Conservation (phyloP, 441 rosid species). For the Pelargonium exstipulatum region DNA sequence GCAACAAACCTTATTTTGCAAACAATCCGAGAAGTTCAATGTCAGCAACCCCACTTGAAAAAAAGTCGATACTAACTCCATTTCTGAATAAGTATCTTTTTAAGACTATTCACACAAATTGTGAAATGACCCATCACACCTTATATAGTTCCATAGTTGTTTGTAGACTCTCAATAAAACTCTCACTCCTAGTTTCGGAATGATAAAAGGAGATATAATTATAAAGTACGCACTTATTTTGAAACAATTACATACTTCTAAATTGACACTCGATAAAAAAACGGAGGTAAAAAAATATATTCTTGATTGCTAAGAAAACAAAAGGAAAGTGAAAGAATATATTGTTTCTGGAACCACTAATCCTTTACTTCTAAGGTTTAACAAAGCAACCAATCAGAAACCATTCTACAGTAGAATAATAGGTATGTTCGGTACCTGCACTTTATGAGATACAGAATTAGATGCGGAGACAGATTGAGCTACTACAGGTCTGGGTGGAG, state of each 20-base stretch:
- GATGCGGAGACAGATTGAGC: slow-evolving; percentile 33
- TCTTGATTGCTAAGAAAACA: neutral
- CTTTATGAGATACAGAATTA: slow-evolving; percentile 42
- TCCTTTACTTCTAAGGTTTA: no score
- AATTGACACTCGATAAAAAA: no score
- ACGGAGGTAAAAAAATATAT: neutral
- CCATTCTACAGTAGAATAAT: slow-evolving; percentile 10
- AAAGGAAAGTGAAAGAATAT: neutral
- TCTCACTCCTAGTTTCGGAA: no score
- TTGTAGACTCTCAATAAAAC: no score
- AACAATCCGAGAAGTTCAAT: neutral
- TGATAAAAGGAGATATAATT: no score
- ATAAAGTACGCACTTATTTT: no score
- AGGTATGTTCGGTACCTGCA: slow-evolving; percentile 33
- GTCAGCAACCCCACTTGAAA: neutral
- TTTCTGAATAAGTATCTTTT: no score
- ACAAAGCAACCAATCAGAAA: slow-evolving; percentile 22
- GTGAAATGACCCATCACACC: no score
- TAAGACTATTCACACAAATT: no score
- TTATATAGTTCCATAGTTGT: no score
- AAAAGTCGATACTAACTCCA: neutral
- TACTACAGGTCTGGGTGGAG: slow-evolving; percentile 37
- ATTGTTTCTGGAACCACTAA: no score
- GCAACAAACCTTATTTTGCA: neutral
- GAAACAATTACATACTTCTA: slow-evolving; percentile 14